Conservation (phyloP, 345 rosid genomes). For the Carallia brachiata region DNA sequence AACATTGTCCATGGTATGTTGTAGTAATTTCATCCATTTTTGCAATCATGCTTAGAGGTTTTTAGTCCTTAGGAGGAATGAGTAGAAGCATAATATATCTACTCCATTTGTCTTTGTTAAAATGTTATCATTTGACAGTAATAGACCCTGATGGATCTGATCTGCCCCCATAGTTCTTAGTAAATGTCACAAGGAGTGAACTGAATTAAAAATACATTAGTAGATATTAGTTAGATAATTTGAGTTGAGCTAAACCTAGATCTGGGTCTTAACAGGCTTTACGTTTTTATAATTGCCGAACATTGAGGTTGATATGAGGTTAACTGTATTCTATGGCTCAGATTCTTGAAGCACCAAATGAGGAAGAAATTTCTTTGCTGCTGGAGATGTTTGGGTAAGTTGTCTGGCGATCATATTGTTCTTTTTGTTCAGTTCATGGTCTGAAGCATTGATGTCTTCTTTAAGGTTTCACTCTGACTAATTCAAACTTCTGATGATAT, state of each 20-base stretch:
- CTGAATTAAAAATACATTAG: neutral
- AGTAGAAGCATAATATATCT: neutral
- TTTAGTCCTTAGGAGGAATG: neutral
- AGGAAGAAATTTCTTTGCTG: slow-evolving; percentile 82
- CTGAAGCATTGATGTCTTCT: neutral
- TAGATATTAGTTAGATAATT: neutral
- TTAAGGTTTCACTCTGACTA: neutral
- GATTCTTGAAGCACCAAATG: slow-evolving; percentile 95
- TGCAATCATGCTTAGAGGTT: neutral
- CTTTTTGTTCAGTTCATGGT: slow-evolving; percentile 11
- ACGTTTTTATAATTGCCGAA: slow-evolving; percentile 6
- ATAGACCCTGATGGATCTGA: slow-evolving; percentile 1
- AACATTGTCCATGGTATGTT: slow-evolving; percentile 71
- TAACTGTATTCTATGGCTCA: slow-evolving; percentile 41
- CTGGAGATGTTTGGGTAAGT: slow-evolving; percentile 84
- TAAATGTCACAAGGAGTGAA: neutral
- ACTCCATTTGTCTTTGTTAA: neutral
- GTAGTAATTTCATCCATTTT: slow-evolving; percentile 10
- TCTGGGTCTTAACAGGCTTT: no score
- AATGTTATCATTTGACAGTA: neutral
- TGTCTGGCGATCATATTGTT: slow-evolving; percentile 6
- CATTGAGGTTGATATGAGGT: slow-evolving; percentile 16
- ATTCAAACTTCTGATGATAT: neutral
- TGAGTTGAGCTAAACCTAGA: neutral
- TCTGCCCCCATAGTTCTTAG: slow-evolving; percentile 8